These are phyloP conservation scores for Plasmodium blacklocki DNA, from an alignment of 169 alveolate genomes.

Conservation along the genomic window DNA sequence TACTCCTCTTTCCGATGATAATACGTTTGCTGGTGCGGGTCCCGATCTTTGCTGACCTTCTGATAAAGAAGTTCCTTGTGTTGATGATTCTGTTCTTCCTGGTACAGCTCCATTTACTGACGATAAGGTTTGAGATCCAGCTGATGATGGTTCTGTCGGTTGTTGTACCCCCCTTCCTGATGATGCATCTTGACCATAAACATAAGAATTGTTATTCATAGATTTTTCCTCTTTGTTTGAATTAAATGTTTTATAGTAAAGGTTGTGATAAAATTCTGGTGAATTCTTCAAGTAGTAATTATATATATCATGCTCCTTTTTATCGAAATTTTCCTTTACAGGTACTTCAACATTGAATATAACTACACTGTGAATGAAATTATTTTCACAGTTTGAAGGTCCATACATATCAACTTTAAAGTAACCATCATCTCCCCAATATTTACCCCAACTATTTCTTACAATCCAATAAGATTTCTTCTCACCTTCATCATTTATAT, in stretches of 20 bases:
- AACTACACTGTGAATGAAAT: conserved; percentile 20
- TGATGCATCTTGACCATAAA: background rate
- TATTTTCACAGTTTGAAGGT: conserved; percentile 1
- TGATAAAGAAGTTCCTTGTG: background rate
- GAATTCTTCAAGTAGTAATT: conserved; percentile 15
- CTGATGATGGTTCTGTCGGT: no score
- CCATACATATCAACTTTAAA: conserved; percentile 59
- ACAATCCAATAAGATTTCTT: conserved; percentile 35
- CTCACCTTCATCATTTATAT: conserved; percentile 14
- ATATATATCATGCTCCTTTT: background rate
- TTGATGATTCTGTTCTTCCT: background rate
- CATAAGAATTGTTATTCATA: background rate
- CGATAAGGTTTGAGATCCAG: no score
- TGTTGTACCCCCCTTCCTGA: no score
- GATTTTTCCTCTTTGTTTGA: background rate
- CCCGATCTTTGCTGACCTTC: no score
- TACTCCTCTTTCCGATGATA: no score
- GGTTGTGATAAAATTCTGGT: conserved; percentile 13
- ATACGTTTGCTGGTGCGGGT: background rate
- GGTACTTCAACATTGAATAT: conserved; percentile 2
- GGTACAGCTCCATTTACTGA: no score
- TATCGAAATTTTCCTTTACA: background rate
- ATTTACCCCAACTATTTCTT: conserved; percentile 50
- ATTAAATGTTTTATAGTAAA: conserved; percentile 1
- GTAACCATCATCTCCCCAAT: conserved; percentile 43